Percentiles rank a stretch among this genome's conserved stretches.
phyloP scores from a whole-genome alignment of 2,329 filamentous ascomycete species.

The Lachnellula suecica region DNA sequence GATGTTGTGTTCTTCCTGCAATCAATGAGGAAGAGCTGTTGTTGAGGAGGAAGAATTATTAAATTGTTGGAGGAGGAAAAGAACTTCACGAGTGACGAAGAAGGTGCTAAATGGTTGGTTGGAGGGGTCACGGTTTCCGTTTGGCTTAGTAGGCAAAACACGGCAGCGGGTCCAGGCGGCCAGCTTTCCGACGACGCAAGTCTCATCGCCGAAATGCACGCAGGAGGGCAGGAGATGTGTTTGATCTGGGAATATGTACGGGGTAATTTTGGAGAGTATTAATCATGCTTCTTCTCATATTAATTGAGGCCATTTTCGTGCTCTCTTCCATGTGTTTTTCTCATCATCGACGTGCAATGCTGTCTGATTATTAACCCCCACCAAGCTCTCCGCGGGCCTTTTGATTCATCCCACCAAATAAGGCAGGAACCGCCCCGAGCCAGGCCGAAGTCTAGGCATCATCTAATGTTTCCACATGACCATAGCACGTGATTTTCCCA shows the following conservation, averaged over 20 bases:
- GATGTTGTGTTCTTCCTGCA: neutral
- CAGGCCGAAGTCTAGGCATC: no score
- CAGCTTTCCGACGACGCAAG: neutral
- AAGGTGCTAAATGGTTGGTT: conserved; percentile 2
- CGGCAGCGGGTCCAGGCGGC: conserved; percentile 2
- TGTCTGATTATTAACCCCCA: neutral
- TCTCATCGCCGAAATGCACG: no score
- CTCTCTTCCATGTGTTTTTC: no score
- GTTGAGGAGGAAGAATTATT: neutral
- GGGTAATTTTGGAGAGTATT: no score
- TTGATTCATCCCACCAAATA: conserved; percentile 7
- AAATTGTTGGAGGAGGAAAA: conserved; percentile 2
- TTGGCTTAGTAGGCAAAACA: conserved; percentile 4
- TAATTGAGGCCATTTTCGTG: no score
- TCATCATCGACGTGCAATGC: no score
- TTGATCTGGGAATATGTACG: no score
- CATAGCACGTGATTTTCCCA: no score
- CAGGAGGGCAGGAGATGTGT: no score
- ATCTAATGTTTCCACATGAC: no score
- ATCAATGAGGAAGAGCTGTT: neutral
- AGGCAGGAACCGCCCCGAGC: neutral
- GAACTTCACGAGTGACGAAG: conserved; percentile 6
- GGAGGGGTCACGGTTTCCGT: neutral
- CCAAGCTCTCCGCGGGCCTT: neutral
- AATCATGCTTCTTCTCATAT: no score